phyloP scores from a whole-genome alignment of 1,284 basidiomycete genomes.

The Albatrellus sp. region DNA sequence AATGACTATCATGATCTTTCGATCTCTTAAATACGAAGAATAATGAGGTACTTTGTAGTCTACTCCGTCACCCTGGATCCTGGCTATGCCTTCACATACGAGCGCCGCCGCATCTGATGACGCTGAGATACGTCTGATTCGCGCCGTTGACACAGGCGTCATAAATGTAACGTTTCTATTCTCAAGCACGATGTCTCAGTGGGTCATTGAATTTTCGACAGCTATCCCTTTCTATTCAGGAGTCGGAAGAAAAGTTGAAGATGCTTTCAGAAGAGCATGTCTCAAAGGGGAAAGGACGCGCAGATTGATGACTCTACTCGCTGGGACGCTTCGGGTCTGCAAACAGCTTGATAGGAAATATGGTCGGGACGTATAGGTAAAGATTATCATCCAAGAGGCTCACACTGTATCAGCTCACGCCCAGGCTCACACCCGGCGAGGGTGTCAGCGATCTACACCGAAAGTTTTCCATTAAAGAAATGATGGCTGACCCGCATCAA shows the following conservation, averaged over 20 bases:
- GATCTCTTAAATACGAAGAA: background rate
- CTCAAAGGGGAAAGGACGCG: slow-evolving; percentile 20
- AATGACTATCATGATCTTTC: background rate
- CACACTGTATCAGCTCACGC: too few relatives aligned
- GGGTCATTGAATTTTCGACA: slow-evolving; percentile 16
- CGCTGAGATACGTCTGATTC: slow-evolving; percentile 54
- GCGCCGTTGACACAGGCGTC: slow-evolving; percentile 78
- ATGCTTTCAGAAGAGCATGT: slow-evolving; percentile 13
- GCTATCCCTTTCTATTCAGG: slow-evolving; percentile 70
- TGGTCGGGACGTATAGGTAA: too few relatives aligned
- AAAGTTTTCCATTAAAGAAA: too few relatives aligned
- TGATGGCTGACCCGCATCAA: background rate
- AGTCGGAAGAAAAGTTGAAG: slow-evolving; percentile 55
- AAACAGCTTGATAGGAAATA: too few relatives aligned
- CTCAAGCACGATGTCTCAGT: background rate
- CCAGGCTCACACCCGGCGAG: too few relatives aligned
- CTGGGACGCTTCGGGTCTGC: too few relatives aligned
- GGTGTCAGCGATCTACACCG: too few relatives aligned
- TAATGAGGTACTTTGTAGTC: slow-evolving; percentile 13
- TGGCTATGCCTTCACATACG: slow-evolving; percentile 53
- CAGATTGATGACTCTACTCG: background rate
- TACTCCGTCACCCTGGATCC: slow-evolving; percentile 67
- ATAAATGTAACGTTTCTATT: slow-evolving; percentile 51
- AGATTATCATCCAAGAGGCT: too few relatives aligned
- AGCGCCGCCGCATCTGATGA: slow-evolving; percentile 44